Evolutionary conservation across 2,329 filamentous ascomycete species (phyloP).

Genomic region (Septoria petroselini): DNA sequence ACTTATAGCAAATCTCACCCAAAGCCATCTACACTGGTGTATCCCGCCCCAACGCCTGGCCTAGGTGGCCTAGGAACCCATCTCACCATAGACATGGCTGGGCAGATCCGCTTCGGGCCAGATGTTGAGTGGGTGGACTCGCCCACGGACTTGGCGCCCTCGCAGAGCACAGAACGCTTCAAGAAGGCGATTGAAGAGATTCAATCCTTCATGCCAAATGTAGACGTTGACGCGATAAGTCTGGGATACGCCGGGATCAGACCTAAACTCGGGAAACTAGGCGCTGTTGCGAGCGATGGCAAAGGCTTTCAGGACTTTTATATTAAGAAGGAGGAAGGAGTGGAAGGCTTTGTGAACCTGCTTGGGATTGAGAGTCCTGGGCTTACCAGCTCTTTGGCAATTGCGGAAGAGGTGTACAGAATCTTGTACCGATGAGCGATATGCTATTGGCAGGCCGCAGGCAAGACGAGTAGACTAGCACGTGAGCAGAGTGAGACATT

Average conservation of each 20-base stretch:
- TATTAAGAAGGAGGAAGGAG: slow-evolving; percentile 72
- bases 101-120: slow-evolving; percentile 84
- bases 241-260: slow-evolving; percentile 90
- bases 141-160: slow-evolving; percentile 60
- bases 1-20: slow-evolving; percentile 69
- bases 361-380: slow-evolving; percentile 92
- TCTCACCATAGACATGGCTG: slow-evolving; percentile 82
- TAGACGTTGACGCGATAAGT: slow-evolving; percentile 64
- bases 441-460: no score
- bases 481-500: no score
- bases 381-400: slow-evolving; percentile 80
- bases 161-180: slow-evolving; percentile 62
- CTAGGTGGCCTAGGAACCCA: slow-evolving; percentile 86
- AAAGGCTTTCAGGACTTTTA: slow-evolving; percentile 81
- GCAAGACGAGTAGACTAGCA: no score
- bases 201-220: slow-evolving; percentile 68
- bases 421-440: slow-evolving; percentile 51
- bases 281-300: slow-evolving; percentile 57
- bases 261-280: slow-evolving; percentile 70
- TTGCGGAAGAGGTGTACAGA: slow-evolving; percentile 70
- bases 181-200: slow-evolving; percentile 70
- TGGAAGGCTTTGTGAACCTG: slow-evolving; percentile 80
- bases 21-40: slow-evolving; percentile 70
- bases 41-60: slow-evolving; percentile 80
- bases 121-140: slow-evolving; percentile 89